A percentile compares a stretch with the other conserved stretches of the same genome.
phyloP scores from a whole-genome alignment of 2,329 filamentous ascomycete genomes.

The Didymella arachidicola region DNA sequence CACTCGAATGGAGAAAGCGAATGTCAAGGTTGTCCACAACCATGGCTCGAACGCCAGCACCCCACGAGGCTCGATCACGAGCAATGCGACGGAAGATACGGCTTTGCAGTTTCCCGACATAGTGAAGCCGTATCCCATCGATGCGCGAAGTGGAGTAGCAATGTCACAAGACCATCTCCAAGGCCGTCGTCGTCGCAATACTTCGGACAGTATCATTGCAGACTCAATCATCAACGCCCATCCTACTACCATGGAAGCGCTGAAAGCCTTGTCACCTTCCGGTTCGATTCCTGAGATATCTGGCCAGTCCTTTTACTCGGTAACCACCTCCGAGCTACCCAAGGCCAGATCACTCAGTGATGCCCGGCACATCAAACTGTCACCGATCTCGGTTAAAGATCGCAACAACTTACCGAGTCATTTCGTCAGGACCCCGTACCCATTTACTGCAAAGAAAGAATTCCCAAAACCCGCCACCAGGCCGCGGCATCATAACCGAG shows the following conservation, averaged over 20 bases:
- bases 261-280: conserved; percentile 35
- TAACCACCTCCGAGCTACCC: conserved; percentile 13
- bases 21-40: conserved; percentile 35
- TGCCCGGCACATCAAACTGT: conserved; percentile 29
- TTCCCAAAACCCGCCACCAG: conserved; percentile 35
- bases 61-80: conserved; percentile 28
- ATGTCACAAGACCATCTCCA: conserved; percentile 8
- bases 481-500: conserved; percentile 23
- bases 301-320: conserved; percentile 20
- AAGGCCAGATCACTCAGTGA: conserved; percentile 28
- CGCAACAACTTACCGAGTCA: conserved; percentile 34
- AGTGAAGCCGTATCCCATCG: conserved; percentile 16
- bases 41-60: conserved; percentile 28
- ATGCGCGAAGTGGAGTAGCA: conserved; percentile 2
- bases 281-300: conserved; percentile 18
- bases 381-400: conserved; percentile 25
- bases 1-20: conserved; percentile 31
- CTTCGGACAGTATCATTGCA: conserved; percentile 36
- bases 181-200: conserved; percentile 30
- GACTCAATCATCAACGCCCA: conserved; percentile 44
- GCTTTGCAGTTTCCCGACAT: conserved; percentile 14
- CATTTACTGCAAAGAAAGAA: conserved; percentile 36
- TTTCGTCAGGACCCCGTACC: conserved; percentile 42
- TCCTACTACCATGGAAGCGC: conserved; percentile 37
- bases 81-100: conserved; percentile 18